Conservation (phyloP, 495 filamentous ascomycete species). For the Talaromyces liani region DNA sequence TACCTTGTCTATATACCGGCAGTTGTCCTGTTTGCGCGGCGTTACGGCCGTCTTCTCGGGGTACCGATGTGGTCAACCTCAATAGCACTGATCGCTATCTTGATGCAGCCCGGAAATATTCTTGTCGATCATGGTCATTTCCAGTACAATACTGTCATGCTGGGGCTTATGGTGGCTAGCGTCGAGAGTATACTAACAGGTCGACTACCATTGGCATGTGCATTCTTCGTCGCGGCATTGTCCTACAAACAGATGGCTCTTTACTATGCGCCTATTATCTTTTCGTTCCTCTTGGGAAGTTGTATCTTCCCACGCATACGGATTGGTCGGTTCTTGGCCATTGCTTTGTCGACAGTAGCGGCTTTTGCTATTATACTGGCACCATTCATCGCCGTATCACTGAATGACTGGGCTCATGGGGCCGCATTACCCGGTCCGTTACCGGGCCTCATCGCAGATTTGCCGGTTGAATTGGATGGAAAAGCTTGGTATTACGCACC, state of each 20-base stretch:
- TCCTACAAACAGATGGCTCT: slow-evolving; percentile 99
- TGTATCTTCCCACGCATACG: slow-evolving; percentile 71
- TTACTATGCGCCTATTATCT: slow-evolving; percentile 89
- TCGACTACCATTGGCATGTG: slow-evolving; percentile 74
- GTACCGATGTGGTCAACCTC: slow-evolving; percentile 71
- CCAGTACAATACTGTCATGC: slow-evolving; percentile 98
- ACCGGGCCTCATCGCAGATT: slow-evolving; percentile 50
- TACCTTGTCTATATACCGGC: slow-evolving; percentile 86
- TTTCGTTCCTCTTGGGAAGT: slow-evolving; percentile 81
- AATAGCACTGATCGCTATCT: slow-evolving; percentile 78
- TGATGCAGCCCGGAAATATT: slow-evolving; percentile 88
- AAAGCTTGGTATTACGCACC: slow-evolving; percentile 61
- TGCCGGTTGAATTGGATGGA: slow-evolving; percentile 53
- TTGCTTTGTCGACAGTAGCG: slow-evolving; percentile 61
- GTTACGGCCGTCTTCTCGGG: slow-evolving; percentile 62
- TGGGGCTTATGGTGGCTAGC: slow-evolving; percentile 77
- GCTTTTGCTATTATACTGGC: slow-evolving; percentile 69
- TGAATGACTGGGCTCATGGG: slow-evolving; percentile 50
- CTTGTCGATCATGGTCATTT: slow-evolving; percentile 98
- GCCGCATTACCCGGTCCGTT: slow-evolving; percentile 39
- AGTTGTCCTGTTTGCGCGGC: slow-evolving; percentile 71
- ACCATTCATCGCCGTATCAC: slow-evolving; percentile 55
- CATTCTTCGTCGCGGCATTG: slow-evolving; percentile 90
- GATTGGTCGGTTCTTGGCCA: slow-evolving; percentile 60
- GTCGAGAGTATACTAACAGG: slow-evolving; percentile 83